Percentiles rank a stretch among this genome's conserved stretches.
phyloP scores from a whole-genome alignment of 2,329 filamentous ascomycete genomes.

The Calonectria leucothoes region DNA sequence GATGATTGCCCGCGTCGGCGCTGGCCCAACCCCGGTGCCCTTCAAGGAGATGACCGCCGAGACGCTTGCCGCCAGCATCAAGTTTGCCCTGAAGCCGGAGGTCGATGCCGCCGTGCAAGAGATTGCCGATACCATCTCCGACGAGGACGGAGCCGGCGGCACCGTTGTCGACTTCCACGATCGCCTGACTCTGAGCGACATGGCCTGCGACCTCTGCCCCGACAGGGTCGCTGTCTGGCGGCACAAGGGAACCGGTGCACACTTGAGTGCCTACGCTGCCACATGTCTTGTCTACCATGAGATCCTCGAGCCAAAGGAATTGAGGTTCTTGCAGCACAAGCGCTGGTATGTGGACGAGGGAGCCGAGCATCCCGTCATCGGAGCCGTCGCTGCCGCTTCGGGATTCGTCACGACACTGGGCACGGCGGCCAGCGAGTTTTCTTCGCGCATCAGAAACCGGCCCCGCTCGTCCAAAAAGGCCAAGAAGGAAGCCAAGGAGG shows the following conservation, averaged over 20 bases:
- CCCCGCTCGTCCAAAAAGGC: not conserved
- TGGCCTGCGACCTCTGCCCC: conserved; percentile 66
- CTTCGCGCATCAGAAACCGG: conserved; percentile 25
- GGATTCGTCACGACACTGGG: conserved; percentile 71
- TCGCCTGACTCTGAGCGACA: conserved; percentile 49
- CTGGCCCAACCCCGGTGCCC: conserved; percentile 68
- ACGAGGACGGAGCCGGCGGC: conserved; percentile 65
- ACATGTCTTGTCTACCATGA: conserved; percentile 66
- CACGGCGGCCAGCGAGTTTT: conserved; percentile 35
- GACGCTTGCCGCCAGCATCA: conserved; percentile 65
- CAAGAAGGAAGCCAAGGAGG: not conserved
- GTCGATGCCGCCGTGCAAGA: conserved; percentile 51
- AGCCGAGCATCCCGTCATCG: conserved; percentile 73
- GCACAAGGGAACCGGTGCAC: conserved; percentile 64
- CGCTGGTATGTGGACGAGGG: conserved; percentile 76
- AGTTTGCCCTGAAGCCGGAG: conserved; percentile 61
- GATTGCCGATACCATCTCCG: conserved; percentile 64
- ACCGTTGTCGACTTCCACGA: conserved; percentile 65
- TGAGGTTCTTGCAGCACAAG: conserved; percentile 59
- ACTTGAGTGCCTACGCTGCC: conserved; percentile 71
- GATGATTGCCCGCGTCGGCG: conserved; percentile 71
- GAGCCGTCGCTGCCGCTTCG: conserved; percentile 73
- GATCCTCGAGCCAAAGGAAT: conserved; percentile 64
- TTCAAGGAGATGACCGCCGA: conserved; percentile 69
- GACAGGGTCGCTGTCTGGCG: conserved; percentile 71